Evolutionary conservation across 2,329 filamentous ascomycete species (phyloP).

Genomic region (Paecilomyces sp.): DNA sequence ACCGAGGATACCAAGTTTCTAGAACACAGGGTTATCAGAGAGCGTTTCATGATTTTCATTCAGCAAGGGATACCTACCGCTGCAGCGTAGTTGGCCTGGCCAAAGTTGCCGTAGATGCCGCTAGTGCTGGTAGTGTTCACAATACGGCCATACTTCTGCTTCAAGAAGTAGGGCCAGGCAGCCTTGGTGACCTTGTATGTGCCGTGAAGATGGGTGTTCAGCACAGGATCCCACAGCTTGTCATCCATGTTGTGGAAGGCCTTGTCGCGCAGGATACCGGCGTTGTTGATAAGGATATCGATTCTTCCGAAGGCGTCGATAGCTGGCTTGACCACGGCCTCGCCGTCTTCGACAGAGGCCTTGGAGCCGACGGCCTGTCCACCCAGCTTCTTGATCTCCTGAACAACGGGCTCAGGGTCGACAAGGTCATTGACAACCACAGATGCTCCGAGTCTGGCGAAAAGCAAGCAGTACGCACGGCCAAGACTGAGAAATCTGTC

Average conservation of each 20-base stretch:
- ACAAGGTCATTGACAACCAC: constrained; percentile 95
- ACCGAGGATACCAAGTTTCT: constrained; percentile 89
- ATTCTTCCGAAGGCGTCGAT: constrained; percentile 91
- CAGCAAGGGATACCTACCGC: constrained; percentile 52
- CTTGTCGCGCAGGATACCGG: constrained; percentile 95
- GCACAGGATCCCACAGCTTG: constrained; percentile 80
- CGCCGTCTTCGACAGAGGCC: constrained; percentile 87
- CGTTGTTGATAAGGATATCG: constrained; percentile 96
- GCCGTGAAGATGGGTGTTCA: constrained; percentile 86
- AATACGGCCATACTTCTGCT: constrained; percentile 97
- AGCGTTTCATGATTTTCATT: not conserved
- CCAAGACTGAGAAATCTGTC: constrained; percentile 58
- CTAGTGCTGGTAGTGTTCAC: constrained; percentile 96
- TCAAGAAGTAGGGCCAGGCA: constrained; percentile 93
- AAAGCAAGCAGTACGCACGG: constrained; percentile 80
- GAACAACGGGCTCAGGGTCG: constrained; percentile 82
- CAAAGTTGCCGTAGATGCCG: constrained; percentile 98
- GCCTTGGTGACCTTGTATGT: constrained; percentile 97
- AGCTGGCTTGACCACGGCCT: constrained; percentile 81
- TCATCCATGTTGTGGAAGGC: constrained; percentile 98
- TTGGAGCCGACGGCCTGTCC: constrained; percentile 90
- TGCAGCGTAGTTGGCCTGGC: constrained; percentile 94
- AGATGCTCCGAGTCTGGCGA: constrained; percentile 74
- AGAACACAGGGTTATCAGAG: constrained; percentile 4
- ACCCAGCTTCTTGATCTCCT: constrained; percentile 84